Evolutionary conservation across 768 basidiomycete genomes (phyloP).

Genomic region (Boletus sp.): DNA sequence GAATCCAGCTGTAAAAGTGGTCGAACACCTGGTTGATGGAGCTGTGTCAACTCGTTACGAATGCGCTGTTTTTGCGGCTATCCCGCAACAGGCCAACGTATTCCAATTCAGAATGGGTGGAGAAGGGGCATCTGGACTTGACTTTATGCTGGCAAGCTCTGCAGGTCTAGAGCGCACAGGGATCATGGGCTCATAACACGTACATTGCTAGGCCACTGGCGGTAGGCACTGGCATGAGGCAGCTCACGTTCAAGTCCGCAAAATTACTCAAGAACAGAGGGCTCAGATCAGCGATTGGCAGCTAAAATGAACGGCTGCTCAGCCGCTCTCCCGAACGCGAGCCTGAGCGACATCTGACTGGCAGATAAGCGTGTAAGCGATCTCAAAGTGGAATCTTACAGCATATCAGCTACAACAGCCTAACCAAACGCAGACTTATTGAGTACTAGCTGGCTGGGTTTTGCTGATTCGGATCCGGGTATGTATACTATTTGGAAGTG

Average conservation of each 20-base stretch:
- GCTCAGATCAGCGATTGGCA: background rate
- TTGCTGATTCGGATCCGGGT: background rate
- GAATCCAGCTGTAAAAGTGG: background rate
- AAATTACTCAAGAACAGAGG: background rate
- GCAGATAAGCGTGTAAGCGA: background rate
- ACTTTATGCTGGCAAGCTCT: background rate
- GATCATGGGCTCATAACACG: background rate
- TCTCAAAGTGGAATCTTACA: background rate
- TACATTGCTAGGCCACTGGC: background rate
- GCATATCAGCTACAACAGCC: background rate
- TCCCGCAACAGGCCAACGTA: background rate
- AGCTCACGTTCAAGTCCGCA: background rate
- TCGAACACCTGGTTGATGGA: background rate
- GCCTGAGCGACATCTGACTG: background rate
- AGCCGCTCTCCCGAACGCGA: too few species aligned
- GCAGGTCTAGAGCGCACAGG: conserved; percentile 1
- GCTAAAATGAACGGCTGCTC: background rate
- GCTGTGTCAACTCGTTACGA: background rate
- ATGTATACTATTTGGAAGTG: background rate
- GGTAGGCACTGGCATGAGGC: background rate
- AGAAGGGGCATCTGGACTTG: background rate
- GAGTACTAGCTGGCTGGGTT: background rate
- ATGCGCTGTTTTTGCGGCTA: background rate
- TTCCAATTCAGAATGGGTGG: background rate
- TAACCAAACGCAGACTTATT: background rate